Base-by-base conservation (phyloP, 2,329 filamentous ascomycete species). In the Gaeumannomyces sp. region DNA sequence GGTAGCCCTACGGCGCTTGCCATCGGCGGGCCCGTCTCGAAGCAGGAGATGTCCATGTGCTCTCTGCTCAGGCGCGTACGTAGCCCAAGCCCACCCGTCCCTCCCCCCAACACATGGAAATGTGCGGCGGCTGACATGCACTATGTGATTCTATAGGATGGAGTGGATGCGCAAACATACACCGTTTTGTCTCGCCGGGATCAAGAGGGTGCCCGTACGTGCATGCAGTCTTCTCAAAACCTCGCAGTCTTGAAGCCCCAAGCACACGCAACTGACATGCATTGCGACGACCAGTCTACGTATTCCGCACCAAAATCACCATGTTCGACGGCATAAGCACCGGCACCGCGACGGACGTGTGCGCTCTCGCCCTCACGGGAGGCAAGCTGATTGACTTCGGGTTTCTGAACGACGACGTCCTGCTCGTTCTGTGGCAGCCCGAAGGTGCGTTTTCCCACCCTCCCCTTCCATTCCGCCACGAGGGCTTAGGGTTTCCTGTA, bases 331-430 rank as follows among this genome's bases (percentile, higher is more conserved):
- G 85, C 56, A 84, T 89, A 65, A 90, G 84, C 69, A 78, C 79
- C 64, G 73, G 75, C 50, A 70, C 76, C 3, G 69, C 74, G 1
- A 77, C 77, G 2, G 72, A 73, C n/a, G 74, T 75, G 4, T 78
- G 79, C 50, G 72, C 73, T 29, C 67, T 86, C 11, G 74, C 74
- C 38, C 73, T 85, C 1, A 76, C 74, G 0, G 71, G 76, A 7
- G 76, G 76, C 14, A 76, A 73, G n/a, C 75, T 88, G 22, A 73
- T 85, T 27, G 88, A 92, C 72, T 74, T 89, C 19, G 88, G 89
- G 71, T 92, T 93, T 70, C 80, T 91, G 59, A 81, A 89, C 69
- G 85, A 89, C 64, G 75, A 80, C 16, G 80, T 77, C 0, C 73
- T 93, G 1, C 79, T 92, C 64, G 69, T 91, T 1, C 80, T 93